Percentiles rank a stretch among this genome's conserved stretches.
These are phyloP conservation scores for Phytophthora litchii DNA, from an alignment of 352 stramenopile genomes.

Conservation along the genomic window DNA sequence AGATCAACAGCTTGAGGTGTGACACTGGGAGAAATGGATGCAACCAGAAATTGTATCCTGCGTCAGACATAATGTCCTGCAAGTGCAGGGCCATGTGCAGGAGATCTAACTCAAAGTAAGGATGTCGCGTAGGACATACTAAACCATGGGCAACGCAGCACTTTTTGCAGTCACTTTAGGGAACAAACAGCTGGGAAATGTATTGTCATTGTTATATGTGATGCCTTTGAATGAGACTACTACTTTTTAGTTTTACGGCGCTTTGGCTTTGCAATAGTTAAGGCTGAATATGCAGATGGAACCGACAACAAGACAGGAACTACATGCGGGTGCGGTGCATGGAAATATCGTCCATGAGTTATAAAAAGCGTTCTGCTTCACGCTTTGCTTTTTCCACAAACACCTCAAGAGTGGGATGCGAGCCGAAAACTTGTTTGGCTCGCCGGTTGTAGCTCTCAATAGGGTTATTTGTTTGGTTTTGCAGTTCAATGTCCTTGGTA, in stretches of 20 bases:
- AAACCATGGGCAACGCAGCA: neutral
- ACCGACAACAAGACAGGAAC: conserved; percentile 32
- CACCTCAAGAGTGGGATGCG: neutral
- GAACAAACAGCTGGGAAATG: neutral
- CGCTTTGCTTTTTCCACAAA: conserved; percentile 6
- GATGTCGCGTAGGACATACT: conserved; percentile 3
- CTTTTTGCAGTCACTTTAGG: neutral
- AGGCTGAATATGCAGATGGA: conserved; percentile 52
- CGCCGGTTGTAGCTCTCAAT: conserved; percentile 14
- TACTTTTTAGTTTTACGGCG: conserved; percentile 5
- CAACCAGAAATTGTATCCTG: neutral
- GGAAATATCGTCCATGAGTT: no score
- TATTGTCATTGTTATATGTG: neutral
- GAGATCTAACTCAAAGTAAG: neutral
- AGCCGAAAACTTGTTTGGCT: conserved; percentile 2
- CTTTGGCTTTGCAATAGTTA: neutral
- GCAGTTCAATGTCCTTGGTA: neutral
- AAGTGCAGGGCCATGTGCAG: conserved; percentile 4
- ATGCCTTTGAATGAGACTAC: neutral
- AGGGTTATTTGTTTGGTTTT: conserved; percentile 14
- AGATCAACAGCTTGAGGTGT: no score
- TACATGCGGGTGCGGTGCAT: conserved; percentile 35
- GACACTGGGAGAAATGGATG: conserved; percentile 5
- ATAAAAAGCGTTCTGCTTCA: neutral
- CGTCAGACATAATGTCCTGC: conserved; percentile 10